Evolutionary conservation across 495 filamentous ascomycete species (phyloP).

Genomic region (Penicillium diatomitis): DNA sequence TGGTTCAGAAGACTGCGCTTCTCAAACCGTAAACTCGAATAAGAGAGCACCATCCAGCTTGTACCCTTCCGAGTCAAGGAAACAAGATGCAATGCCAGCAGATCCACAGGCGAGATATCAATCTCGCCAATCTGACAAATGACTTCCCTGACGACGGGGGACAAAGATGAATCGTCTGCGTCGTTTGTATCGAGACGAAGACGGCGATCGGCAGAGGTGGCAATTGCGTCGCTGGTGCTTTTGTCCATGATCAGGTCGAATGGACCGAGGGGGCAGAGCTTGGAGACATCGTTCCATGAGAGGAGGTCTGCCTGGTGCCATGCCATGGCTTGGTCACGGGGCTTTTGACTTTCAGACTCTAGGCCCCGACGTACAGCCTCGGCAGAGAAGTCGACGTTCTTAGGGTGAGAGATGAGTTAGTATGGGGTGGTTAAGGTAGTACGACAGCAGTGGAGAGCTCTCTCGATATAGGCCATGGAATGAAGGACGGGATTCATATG

Average conservation of each 20-base stretch:
- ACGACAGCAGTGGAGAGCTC: too few relatives aligned
- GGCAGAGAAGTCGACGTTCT: constrained; percentile 38
- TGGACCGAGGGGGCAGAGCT: constrained; percentile 16
- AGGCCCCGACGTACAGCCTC: constrained; percentile 33
- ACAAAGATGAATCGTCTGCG: constrained; percentile 6
- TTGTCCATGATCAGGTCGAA: constrained; percentile 36
- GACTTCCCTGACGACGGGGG: constrained; percentile 17
- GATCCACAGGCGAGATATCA: constrained; percentile 26
- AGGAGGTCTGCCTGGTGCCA: constrained; percentile 30
- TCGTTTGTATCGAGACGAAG: background rate
- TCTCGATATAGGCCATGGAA: too few relatives aligned
- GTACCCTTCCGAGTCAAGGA: constrained; percentile 23
- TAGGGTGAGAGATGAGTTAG: background rate
- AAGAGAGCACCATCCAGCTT: constrained; percentile 30
- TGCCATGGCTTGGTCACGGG: constrained; percentile 21
- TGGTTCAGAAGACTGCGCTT: constrained; percentile 9
- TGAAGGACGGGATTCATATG: too few relatives aligned
- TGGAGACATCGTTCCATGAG: constrained; percentile 25
- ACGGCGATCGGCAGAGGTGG: constrained; percentile 17
- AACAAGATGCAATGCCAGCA: constrained; percentile 28
- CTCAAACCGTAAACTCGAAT: constrained; percentile 31
- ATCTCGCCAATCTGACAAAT: constrained; percentile 1
- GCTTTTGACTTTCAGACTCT: constrained; percentile 14
- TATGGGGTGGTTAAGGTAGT: background rate
- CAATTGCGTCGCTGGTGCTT: constrained; percentile 37